These are phyloP conservation scores for Aspergillus wentii DNA, from an alignment of 495 filamentous ascomycete species.

Conservation along the genomic window DNA sequence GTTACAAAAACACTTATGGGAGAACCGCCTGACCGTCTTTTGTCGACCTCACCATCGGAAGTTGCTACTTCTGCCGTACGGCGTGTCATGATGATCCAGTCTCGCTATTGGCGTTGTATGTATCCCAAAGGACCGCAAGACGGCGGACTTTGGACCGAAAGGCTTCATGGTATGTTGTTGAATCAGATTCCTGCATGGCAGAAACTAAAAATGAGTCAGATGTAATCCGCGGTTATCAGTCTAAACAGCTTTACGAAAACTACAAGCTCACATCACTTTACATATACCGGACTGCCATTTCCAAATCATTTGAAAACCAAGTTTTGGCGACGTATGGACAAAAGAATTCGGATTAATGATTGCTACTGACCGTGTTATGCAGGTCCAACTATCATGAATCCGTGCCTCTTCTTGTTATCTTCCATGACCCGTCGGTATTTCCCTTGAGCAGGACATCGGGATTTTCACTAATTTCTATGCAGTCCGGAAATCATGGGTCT, in stretches of 20 bases:
- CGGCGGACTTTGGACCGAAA: conserved; percentile 32
- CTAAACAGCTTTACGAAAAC: conserved; percentile 59
- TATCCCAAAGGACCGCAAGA: conserved; percentile 39
- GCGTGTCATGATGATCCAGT: conserved; percentile 51
- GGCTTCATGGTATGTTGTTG: conserved; percentile 50
- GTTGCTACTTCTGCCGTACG: conserved; percentile 45
- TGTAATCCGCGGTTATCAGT: conserved; percentile 69
- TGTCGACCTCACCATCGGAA: conserved; percentile 39
- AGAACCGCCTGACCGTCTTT: conserved; percentile 76
- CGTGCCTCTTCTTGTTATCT: conserved; percentile 64
- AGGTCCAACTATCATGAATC: conserved; percentile 50
- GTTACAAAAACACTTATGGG: conserved; percentile 93
- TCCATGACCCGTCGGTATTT: conserved; percentile 71
- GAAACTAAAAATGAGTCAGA: conserved; percentile 39
- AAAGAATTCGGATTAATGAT: background rate
- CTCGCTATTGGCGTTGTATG: conserved; percentile 55
- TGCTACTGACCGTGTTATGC: background rate
- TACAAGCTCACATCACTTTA: conserved; percentile 70
- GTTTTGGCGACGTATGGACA: conserved; percentile 72
- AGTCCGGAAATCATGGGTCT: conserved; percentile 69
- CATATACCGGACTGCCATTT: conserved; percentile 65
- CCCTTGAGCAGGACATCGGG: background rate
- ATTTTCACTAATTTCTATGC: conserved; percentile 15
- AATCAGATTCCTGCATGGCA: background rate
- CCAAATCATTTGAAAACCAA: conserved; percentile 79